Base-by-base conservation (phyloP, 140 eudicot genomes). In the Flaveria floridana region DNA sequence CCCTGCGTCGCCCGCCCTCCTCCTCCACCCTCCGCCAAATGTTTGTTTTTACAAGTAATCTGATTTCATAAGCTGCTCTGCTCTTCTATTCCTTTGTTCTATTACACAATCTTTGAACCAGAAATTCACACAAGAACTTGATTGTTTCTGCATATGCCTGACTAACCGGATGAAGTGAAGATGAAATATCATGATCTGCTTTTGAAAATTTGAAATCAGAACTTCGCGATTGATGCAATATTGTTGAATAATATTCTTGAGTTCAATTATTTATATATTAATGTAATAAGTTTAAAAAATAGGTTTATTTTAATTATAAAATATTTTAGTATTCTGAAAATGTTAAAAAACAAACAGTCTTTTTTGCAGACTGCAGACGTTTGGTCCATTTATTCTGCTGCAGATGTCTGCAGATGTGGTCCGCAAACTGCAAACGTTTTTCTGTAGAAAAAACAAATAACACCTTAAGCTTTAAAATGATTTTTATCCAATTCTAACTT, bases 21-120 rank as follows among this genome's bases (percentile, higher is more conserved):
- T 21, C 23, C 23, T 21, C 23, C 23, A 1, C 23, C 23, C 23
- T 21, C 23, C 23, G 23, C 23, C 23, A 86, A 9, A 88, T 72
- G 75, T 82, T 90, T 21, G 96, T 81, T 73, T 93, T 93, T 1
- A 91, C 86, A 0, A 93, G 94, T 46, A 93, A 71, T 19, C 97
- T 80, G 53, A 85, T 79, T 67, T 93, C 98, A 28, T 75, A 85
- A 20, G 91, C 96, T 0, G 96, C 88, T 68, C 80, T 84, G 42
- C 69, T 83, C 58, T 85, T 80, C 70, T 82, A 88, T 37, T 76
- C 67, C 2, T 75, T 70, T 0, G 83, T 72, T 19, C 93, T 91
- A 5, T 53, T 42, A 3, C 63, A 57, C 2, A 93, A 81, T 78
- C 83, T 77, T 65, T 77, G 28, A 20, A 85, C 84, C 0, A 89